Percentiles rank a stretch among this genome's conserved stretches.
Conservation (phyloP, 2,329 filamentous ascomycete species). For the Tolypocladium paradoxum region DNA sequence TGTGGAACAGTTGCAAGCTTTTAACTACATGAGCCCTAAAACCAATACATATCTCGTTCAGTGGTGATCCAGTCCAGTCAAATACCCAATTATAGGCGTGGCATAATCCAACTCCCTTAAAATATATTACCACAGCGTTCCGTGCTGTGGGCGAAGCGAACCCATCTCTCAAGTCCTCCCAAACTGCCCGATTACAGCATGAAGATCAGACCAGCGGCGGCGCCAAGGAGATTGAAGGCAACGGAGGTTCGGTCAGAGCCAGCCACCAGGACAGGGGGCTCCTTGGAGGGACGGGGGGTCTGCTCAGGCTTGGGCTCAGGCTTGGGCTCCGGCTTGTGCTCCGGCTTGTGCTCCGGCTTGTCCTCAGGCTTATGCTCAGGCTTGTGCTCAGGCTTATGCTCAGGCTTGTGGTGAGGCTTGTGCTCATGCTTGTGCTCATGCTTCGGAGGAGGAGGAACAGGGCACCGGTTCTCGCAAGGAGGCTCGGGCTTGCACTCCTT, state of each 20-base stretch:
- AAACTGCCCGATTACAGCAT: conserved; percentile 9
- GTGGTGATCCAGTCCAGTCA: too few relatives aligned
- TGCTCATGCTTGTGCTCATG: too few relatives aligned
- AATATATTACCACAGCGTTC: neutral
- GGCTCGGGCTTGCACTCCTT: neutral
- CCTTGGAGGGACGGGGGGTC: too few relatives aligned
- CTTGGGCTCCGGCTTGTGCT: too few relatives aligned
- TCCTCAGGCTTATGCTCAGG: too few relatives aligned
- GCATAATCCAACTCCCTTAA: neutral
- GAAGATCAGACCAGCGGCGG: conserved; percentile 11
- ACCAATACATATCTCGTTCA: too few relatives aligned
- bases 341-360: too few relatives aligned
- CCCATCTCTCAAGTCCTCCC: neutral
- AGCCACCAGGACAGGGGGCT: conserved; percentile 6
- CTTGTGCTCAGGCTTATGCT: too few relatives aligned
- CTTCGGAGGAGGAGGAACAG: neutral
- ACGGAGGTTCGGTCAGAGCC: conserved; percentile 9
- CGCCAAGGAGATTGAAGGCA: conserved; percentile 11
- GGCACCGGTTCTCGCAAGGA: neutral
- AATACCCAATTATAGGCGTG: neutral
- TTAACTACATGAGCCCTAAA: too few relatives aligned
- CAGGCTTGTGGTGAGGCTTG: too few relatives aligned
- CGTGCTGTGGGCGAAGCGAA: neutral
- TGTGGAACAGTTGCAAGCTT: too few relatives aligned
- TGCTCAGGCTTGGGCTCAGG: too few relatives aligned